Base-by-base conservation (phyloP, 495 filamentous ascomycete species). In the Bombardia bombarda region DNA sequence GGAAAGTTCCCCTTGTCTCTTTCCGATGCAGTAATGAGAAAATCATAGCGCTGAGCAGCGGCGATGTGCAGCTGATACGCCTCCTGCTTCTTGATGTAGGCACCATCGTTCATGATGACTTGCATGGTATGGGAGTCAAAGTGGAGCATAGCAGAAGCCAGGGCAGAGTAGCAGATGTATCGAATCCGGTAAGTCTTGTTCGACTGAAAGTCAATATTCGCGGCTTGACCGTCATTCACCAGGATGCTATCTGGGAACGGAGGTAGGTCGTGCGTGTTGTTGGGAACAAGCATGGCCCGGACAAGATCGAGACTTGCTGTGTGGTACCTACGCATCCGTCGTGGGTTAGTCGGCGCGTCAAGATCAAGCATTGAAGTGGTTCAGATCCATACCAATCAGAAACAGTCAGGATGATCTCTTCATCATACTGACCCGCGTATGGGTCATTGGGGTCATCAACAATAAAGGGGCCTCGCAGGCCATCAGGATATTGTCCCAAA, bases 121-220 rank as follows among this genome's bases (percentile, higher is more conserved):
- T 82, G 70, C 39, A 70, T 77, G 46, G 83, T 78, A 8, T 75
- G 72, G 10, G 82, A 74, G 41, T 61, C 57, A 65, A 89, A 78
- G 55, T 80, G 76, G 49, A 88, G 60, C 51, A 83, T 69, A 32
- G 74, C 68, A 17, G 68, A 63, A 4, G 73, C 74, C 40, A 86
- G 75, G 3, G 82, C 82, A 0, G 72, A 75, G 32, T 86, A 80
- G 57, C 83, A 89, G 50, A 88, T 74, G 42, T 93, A 63, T 3
- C 82, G 80, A 39, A 94, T 57, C 24, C 87, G 68, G 50, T 93
- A 92, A 0, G 85, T 92, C 56, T 83, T 89, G 22, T 77, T 75
- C 2, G 85, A 69, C 42, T 79, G 51, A 1, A 90, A 74, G 2
- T 69, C 46, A 17, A 89, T 55, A n/a, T 66, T 73, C 3, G 70